phyloP scores from a whole-genome alignment of 495 filamentous ascomycete species.

The Glutinoglossum americanum region DNA sequence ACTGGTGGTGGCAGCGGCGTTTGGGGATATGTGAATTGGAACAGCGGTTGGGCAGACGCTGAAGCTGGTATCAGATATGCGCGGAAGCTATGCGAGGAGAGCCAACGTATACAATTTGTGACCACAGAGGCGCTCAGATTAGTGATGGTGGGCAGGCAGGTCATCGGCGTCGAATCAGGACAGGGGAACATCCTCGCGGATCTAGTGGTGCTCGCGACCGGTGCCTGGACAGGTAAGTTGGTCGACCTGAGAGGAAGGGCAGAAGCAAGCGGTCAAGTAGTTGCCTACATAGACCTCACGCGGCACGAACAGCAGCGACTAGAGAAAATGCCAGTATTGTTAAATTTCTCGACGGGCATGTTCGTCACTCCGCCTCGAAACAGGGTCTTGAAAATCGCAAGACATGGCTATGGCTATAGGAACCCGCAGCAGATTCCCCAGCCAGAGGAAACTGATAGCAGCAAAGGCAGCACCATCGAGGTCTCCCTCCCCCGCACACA shows the following conservation, averaged over 20 bases:
- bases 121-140: slow-evolving; percentile 39
- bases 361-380: slow-evolving; percentile 64
- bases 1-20: slow-evolving; percentile 30
- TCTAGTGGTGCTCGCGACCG: slow-evolving; percentile 59
- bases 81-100: slow-evolving; percentile 27
- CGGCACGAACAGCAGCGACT: slow-evolving; percentile 42
- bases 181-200: slow-evolving; percentile 40
- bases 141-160: slow-evolving; percentile 12
- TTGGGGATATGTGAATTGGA: slow-evolving; percentile 64
- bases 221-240: slow-evolving; percentile 61
- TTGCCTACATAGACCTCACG: slow-evolving; percentile 54
- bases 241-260: slow-evolving; percentile 59
- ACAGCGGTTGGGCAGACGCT: slow-evolving; percentile 71
- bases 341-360: slow-evolving; percentile 62
- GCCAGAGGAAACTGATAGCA: slow-evolving; percentile 15
- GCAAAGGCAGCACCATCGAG: slow-evolving; percentile 13
- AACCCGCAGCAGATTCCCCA: slow-evolving; percentile 33
- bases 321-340: slow-evolving; percentile 42
- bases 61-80: slow-evolving; percentile 47
- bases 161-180: slow-evolving; percentile 31
- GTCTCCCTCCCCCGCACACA: slow-evolving; percentile 9
- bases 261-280: slow-evolving; percentile 56
- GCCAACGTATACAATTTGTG: slow-evolving; percentile 38
- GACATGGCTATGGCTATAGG: slow-evolving; percentile 63
- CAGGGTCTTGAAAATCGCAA: slow-evolving; percentile 55